Conservation (phyloP, 805 yeast genomes). For the Zygosaccharomyces pseudorouxii region DNA sequence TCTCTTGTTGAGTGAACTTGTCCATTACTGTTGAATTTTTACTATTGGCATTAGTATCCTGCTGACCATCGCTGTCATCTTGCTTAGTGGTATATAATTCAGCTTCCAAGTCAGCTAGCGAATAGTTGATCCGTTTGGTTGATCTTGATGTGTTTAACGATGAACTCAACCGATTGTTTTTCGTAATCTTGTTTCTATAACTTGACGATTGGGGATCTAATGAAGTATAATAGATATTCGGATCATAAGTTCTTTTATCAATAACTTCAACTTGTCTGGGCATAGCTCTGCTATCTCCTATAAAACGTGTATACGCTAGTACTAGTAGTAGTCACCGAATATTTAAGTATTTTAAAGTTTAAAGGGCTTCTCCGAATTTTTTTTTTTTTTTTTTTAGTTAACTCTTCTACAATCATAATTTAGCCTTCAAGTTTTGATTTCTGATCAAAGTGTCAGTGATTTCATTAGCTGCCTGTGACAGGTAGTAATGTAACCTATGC, state of each 20-base stretch:
- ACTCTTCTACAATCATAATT: slow-evolving; percentile 10
- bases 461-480: slow-evolving; percentile 77
- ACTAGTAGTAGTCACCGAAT: not conserved
- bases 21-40: slow-evolving; percentile 17
- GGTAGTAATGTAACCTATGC: slow-evolving; percentile 54
- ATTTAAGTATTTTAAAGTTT: not conserved
- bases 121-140: slow-evolving; percentile 34
- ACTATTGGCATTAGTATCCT: slow-evolving; percentile 5
- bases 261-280: slow-evolving; percentile 31
- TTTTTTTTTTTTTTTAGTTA: not conserved
- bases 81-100: slow-evolving; percentile 23
- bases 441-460: slow-evolving; percentile 55
- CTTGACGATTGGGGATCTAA: slow-evolving; percentile 21
- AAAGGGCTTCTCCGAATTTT: not conserved
- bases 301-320: slow-evolving; percentile 2
- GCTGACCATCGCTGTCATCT: slow-evolving; percentile 10
- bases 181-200: slow-evolving; percentile 19
- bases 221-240: slow-evolving; percentile 32
- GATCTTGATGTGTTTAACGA: slow-evolving; percentile 22
- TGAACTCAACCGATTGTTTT: slow-evolving; percentile 9
- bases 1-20: slow-evolving; percentile 28
- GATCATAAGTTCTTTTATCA: slow-evolving; percentile 31
- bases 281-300: not conserved
- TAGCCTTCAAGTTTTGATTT: slow-evolving; percentile 14
- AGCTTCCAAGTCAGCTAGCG: slow-evolving; percentile 34